Base-by-base conservation (phyloP, 805 yeast species). In the Kodamaea laetipori region DNA sequence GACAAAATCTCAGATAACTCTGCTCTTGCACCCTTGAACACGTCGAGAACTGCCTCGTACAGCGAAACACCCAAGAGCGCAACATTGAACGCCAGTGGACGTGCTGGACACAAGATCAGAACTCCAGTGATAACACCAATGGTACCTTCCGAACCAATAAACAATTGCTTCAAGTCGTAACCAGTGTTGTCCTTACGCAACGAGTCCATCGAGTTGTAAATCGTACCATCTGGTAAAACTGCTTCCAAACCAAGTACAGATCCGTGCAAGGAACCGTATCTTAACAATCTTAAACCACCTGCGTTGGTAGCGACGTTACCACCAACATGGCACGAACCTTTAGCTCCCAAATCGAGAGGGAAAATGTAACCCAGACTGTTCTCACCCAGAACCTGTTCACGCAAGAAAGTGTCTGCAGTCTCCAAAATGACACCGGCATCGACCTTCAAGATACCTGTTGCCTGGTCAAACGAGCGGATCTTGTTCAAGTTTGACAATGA, bases 221-320 rank as follows among this genome's bases (percentile, higher is more conserved):
- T 73, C 12, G 86, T 82, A 37, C 98, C 98, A 61, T 89, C 86
- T 11, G 97, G 86, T 55, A 90, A 70, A n/a, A 90, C 97, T 10
- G 81, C 96, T 67, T 90, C 97, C 44, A 90, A 71, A 1, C 98
- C 98, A 37, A 90, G 69, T 0, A 90, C 96, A 16, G 89, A 71
- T 3, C 98, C 98, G 59, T 92, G 98, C 51, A 90, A 76, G 4
- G 96, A 87, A 2, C 97, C 97, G 61, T 89, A 90, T 54, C 96
- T 77, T 48, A 90, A 67, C 39, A 90, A 72, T 58, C 98, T 74
- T 55, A 90, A 75, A 1, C 98, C 98, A 58, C 98, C 98, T 4
- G 98, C 98, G 61, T 92, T 92, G 13, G 97, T 89, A 13, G 97
- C 96, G 34, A 89, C 92, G 42, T 83, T 86, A 51, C 97, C 98